Percentiles rank a stretch among this genome's conserved stretches.
Evolutionary conservation across 208 protist species (phyloP).

Genomic region (Spongospora subterranea): DNA sequence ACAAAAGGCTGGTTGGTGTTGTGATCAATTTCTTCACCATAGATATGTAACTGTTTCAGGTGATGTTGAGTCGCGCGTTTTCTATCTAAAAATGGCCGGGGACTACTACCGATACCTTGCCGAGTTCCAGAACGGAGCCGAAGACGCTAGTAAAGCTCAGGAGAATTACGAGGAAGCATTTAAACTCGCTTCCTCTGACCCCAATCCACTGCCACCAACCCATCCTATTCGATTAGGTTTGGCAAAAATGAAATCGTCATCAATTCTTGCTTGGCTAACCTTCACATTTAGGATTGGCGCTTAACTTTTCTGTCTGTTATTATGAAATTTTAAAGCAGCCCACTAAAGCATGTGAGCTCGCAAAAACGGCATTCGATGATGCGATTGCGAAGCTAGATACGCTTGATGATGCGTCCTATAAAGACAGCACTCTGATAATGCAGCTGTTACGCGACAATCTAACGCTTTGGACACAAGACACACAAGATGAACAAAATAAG

Average conservation of each 20-base stretch:
- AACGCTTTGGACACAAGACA: constrained; percentile 68
- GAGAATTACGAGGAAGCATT: constrained; percentile 64
- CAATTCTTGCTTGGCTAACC: constrained; percentile 62
- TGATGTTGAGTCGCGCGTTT: constrained; percentile 54
- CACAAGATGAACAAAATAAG: constrained; percentile 43
- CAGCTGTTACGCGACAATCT: constrained; percentile 83
- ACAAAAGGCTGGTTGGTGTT: neutral
- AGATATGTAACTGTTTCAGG: neutral
- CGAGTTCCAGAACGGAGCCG: constrained; percentile 57
- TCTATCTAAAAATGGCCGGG: constrained; percentile 68
- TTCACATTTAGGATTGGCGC: constrained; percentile 69
- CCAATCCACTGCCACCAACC: constrained; percentile 72
- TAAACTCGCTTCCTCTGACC: neutral
- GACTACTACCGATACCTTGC: constrained; percentile 71
- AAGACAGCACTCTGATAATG: constrained; percentile 83
- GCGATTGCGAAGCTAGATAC: constrained; percentile 79
- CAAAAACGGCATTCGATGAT: constrained; percentile 72
- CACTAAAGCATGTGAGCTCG: constrained; percentile 63
- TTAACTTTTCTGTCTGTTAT: constrained; percentile 78
- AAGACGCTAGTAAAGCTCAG: constrained; percentile 62
- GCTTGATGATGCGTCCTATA: constrained; percentile 77
- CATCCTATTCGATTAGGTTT: constrained; percentile 77
- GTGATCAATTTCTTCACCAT: neutral
- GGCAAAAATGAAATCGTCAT: neutral
- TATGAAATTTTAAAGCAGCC: constrained; percentile 66